A percentile compares a stretch with the other conserved stretches of the same genome.
Conservation (phyloP, 2,329 filamentous ascomycete genomes). For the Neoarthrinium moseri region DNA sequence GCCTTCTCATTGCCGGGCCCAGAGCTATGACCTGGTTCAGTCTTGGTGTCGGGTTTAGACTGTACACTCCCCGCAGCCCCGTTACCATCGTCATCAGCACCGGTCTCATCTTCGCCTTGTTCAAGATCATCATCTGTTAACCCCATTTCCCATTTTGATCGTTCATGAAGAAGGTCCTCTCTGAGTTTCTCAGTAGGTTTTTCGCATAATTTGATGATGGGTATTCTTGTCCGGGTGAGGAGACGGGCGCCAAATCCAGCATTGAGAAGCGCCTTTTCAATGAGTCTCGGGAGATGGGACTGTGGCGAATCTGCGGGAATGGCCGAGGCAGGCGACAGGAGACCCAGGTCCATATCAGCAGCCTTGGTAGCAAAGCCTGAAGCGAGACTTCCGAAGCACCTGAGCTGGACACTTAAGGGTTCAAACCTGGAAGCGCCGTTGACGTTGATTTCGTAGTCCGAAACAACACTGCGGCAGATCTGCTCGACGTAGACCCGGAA, state of each 20-base stretch:
- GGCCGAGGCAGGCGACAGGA: constrained; percentile 64
- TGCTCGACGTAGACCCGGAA: constrained; percentile 66
- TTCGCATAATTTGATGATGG: constrained; percentile 85
- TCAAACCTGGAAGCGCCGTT: constrained; percentile 45
- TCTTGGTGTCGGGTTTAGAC: background rate
- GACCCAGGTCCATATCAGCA: constrained; percentile 88
- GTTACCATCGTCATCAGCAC: background rate
- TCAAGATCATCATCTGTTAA: constrained; percentile 39
- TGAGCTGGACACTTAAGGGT: constrained; percentile 60
- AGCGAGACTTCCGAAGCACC: constrained; percentile 78
- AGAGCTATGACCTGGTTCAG: constrained; percentile 19
- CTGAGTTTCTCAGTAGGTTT: constrained; percentile 62
- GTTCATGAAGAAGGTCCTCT: constrained; percentile 60
- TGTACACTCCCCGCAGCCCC: background rate
- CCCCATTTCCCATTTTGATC: constrained; percentile 69
- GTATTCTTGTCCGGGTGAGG: constrained; percentile 75
- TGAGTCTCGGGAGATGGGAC: constrained; percentile 66
- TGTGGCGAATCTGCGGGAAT: constrained; percentile 51
- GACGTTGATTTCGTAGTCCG: constrained; percentile 45
- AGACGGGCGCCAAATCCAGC: constrained; percentile 73
- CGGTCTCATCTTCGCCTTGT: constrained; percentile 31
- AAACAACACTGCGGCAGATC: constrained; percentile 61
- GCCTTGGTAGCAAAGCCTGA: constrained; percentile 84
- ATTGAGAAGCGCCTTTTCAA: constrained; percentile 74
- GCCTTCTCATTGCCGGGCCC: constrained; percentile 11